Evolutionary conservation across 1,284 basidiomycete genomes (phyloP), one percentile per base, ranked within the genome.

Genomic region (Xanthoconium separans): DNA sequence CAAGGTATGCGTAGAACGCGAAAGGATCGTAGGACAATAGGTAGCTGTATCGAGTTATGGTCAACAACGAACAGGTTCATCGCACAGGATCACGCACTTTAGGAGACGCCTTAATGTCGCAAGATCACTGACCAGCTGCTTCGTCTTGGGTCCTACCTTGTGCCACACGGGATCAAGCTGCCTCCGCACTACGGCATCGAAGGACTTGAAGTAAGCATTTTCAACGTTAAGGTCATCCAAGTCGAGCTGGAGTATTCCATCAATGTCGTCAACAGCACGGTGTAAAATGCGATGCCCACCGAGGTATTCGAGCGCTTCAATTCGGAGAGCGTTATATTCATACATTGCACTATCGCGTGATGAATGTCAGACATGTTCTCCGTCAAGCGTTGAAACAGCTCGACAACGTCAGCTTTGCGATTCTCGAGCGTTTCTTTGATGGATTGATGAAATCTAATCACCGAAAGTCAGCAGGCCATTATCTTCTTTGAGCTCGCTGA

Each of bases 151-250:
- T 2, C 94, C 93, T 27, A 98, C 93, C 70, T 93, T 92, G 71
- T 99, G 95, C 97, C 97, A 99, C 5, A 98, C 89, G 0, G 95
- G 83, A 68, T 97, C 92, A 6, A 99, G 83, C 63, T 95, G 92
- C 42, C 87, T 83, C 10, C 95, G 84, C 2, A 98, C 94, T 50
- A 97, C 81, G 22, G 85, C 78, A 65, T 99, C 96, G 66, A 99
- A 99, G 2, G 91, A 93, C 30, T 87, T 84, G 72, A 98, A 98
- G 63, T 99, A 95, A 0, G 94, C 93, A 62, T 93, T 96, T 65
- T 98, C 93, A 44, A 98, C 83, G 6, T 84, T 95, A 55, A 98
- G 78, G 61, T 98, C 95, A 60, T 99, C 97, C 10, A 98, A 78
- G 55, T 99, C 96, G 15, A 98, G 84, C 89, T 98, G 72, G 42